phyloP scores from a whole-genome alignment of 2,329 filamentous ascomycete species.

The Polytolypa hystricis region DNA sequence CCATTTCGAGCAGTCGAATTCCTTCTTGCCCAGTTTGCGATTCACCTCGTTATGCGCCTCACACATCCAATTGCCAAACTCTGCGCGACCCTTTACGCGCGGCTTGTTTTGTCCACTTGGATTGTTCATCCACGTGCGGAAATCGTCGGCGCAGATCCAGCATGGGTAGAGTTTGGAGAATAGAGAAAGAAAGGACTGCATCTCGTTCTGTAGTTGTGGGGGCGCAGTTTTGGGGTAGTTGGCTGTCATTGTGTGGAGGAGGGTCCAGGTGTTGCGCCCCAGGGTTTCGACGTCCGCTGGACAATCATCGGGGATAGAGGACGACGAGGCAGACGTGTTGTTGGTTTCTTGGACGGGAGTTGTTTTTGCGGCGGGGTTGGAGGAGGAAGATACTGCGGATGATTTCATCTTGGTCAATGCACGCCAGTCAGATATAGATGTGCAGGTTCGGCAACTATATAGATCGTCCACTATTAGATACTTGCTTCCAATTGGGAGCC shows the following conservation, averaged over 20 bases:
- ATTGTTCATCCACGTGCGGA: conserved; percentile 65
- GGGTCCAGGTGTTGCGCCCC: conserved; percentile 82
- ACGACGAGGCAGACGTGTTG: conserved; percentile 12
- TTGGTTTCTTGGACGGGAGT: conserved; percentile 25
- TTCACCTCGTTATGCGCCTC: conserved; percentile 42
- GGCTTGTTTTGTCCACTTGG: conserved; percentile 50
- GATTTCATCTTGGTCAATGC: conserved; percentile 31
- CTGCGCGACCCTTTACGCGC: conserved; percentile 39
- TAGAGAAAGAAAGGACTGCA: conserved; percentile 63
- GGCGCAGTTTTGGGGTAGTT: conserved; percentile 66
- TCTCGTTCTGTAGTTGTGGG: conserved; percentile 59
- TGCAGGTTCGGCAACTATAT: conserved; percentile 37
- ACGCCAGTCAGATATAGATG: conserved; percentile 37
- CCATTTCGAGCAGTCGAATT: conserved; percentile 84
- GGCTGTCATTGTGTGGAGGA: conserved; percentile 84
- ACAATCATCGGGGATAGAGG: conserved; percentile 53
- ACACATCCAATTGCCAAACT: conserved; percentile 41
- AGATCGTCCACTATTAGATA: no score
- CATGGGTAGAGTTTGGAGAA: conserved; percentile 89
- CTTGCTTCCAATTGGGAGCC: no score
- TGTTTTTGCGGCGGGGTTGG: conserved; percentile 18
- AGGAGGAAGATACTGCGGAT: conserved; percentile 14
- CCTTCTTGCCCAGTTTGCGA: conserved; percentile 73
- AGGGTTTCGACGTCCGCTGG: conserved; percentile 82
- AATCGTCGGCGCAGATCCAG: conserved; percentile 90